phyloP scores from a whole-genome alignment of 2,329 filamentous ascomycete species.

The Hymenoscyphus occultus region DNA sequence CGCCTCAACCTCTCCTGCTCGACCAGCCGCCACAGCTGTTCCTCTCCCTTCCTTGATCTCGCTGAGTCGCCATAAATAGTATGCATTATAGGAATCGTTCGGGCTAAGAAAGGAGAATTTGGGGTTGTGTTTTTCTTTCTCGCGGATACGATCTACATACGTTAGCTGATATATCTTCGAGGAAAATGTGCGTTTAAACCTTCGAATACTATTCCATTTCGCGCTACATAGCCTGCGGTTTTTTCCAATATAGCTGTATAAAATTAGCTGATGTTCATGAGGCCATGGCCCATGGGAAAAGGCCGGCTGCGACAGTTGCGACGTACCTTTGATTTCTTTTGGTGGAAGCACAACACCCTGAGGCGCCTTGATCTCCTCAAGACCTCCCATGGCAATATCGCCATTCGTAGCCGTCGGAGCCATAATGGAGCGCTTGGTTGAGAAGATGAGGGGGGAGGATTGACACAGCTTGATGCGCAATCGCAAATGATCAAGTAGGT shows the following conservation, averaged over 20 bases:
- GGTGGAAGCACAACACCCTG: slow-evolving; percentile 81
- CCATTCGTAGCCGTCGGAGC: slow-evolving; percentile 44
- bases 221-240: slow-evolving; percentile 85
- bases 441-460: background rate
- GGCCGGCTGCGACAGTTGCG: slow-evolving; percentile 19
- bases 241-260: slow-evolving; percentile 73
- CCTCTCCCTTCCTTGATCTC: slow-evolving; percentile 85
- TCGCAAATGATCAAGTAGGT: background rate
- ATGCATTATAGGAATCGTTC: slow-evolving; percentile 80
- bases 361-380: slow-evolving; percentile 74
- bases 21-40: slow-evolving; percentile 72
- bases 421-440: slow-evolving; percentile 24
- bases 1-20: slow-evolving; percentile 59
- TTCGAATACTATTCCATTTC: slow-evolving; percentile 62
- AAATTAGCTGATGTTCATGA: slow-evolving; percentile 26
- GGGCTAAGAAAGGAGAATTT: slow-evolving; percentile 86
- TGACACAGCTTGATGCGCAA: background rate
- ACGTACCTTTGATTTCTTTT: slow-evolving; percentile 69
- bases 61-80: slow-evolving; percentile 84
- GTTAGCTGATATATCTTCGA: slow-evolving; percentile 19
- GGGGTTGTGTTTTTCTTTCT: slow-evolving; percentile 79
- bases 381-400: slow-evolving; percentile 46
- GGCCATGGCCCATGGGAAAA: background rate
- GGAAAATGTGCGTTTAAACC: slow-evolving; percentile 37
- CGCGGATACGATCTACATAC: slow-evolving; percentile 69